Conservation (phyloP, 352 stramenopile genomes). For the Phytophthora melonis region DNA sequence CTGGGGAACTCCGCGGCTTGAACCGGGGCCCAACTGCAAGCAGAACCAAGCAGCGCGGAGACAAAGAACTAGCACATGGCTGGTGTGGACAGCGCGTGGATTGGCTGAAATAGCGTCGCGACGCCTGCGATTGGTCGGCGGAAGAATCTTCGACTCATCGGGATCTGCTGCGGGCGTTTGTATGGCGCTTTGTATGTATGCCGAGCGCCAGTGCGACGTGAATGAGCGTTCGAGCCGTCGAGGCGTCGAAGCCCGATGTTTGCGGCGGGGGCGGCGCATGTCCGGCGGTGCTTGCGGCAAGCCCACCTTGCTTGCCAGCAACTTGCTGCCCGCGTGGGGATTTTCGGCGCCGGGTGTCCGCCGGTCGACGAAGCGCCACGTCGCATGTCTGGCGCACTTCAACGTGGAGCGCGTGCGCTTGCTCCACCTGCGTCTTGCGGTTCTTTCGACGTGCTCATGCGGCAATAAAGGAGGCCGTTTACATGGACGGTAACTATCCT, state of each 20-base stretch:
- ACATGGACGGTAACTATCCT: background rate
- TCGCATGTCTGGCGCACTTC: conserved; percentile 31
- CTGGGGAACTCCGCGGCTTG: conserved; percentile 21
- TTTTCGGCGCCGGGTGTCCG: background rate
- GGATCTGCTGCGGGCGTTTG: background rate
- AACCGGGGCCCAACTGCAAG: conserved; percentile 1
- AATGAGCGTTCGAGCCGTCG: conserved; percentile 3
- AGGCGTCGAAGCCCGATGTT: background rate
- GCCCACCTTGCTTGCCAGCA: background rate
- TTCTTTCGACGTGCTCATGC: no score
- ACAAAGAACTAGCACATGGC: conserved; percentile 1
- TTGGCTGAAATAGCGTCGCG: background rate
- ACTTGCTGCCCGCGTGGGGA: background rate
- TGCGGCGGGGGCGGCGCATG: background rate
- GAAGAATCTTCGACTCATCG: conserved; percentile 1
- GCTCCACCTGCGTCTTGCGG: background rate
- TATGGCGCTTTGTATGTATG: background rate
- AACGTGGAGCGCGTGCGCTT: conserved; percentile 18
- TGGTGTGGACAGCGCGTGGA: background rate
- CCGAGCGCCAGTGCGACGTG: background rate
- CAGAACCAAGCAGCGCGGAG: conserved; percentile 19
- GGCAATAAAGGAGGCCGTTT: no score
- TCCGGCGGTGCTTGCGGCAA: background rate
- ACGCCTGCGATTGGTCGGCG: background rate
- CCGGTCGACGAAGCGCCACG: background rate